phyloP scores from a whole-genome alignment of 2,329 filamentous ascomycete genomes.

The Proliferodiscus dingleyae region DNA sequence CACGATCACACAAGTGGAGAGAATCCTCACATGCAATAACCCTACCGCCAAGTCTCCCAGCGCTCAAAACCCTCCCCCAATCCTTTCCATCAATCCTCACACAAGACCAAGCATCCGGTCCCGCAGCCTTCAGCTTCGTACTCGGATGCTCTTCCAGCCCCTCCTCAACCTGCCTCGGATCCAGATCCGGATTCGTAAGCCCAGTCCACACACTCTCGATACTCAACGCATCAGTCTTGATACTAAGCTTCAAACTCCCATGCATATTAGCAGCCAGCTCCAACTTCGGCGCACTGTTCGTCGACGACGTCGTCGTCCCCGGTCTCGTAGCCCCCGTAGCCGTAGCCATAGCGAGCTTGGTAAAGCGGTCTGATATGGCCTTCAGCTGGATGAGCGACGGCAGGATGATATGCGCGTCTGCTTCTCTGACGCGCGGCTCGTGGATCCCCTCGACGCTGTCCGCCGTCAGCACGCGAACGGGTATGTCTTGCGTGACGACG shows the following conservation, averaged over 20 bases:
- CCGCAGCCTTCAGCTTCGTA: slow-evolving; percentile 69
- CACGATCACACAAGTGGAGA: slow-evolving; percentile 5
- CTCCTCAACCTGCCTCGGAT: slow-evolving; percentile 65
- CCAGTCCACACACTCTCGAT: slow-evolving; percentile 84
- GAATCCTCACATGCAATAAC: slow-evolving; percentile 75
- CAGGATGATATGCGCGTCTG: slow-evolving; percentile 89
- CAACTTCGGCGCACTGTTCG: slow-evolving; percentile 55
- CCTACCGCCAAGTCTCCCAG: slow-evolving; percentile 80
- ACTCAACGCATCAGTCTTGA: slow-evolving; percentile 76
- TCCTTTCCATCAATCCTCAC: slow-evolving; percentile 90
- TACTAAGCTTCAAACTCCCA: slow-evolving; percentile 73
- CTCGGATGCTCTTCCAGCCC: slow-evolving; percentile 74
- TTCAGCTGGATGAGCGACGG: slow-evolving; percentile 86
- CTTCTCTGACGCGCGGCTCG: slow-evolving; percentile 84
- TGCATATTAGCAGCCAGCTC: slow-evolving; percentile 94
- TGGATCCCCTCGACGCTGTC: slow-evolving; percentile 86
- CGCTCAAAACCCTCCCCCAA: slow-evolving; percentile 91
- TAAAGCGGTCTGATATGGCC: slow-evolving; percentile 91
- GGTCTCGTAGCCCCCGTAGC: slow-evolving; percentile 20
- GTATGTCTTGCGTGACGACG: slow-evolving; percentile 90
- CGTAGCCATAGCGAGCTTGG: slow-evolving; percentile 65
- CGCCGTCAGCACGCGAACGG: slow-evolving; percentile 82
- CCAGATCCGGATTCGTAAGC: slow-evolving; percentile 81
- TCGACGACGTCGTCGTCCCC: slow-evolving; percentile 14
- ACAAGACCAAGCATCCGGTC: slow-evolving; percentile 79